Percentiles rank a stretch among this genome's conserved stretches.
Conservation (phyloP, 1,139 yeast species). For the Lodderomyces jiufengensis region DNA sequence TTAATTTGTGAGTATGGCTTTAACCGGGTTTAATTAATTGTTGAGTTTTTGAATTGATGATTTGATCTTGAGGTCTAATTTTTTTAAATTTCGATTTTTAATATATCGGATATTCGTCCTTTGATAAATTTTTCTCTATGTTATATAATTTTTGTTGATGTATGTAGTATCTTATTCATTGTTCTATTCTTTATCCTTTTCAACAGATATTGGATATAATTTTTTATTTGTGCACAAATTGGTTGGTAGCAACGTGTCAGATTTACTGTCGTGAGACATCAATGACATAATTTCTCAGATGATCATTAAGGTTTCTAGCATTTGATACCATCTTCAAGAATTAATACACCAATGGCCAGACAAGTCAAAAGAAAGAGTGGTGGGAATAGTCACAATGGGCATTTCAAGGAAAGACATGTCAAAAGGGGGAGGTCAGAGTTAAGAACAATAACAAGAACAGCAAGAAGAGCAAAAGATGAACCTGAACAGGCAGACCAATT, state of each 20-base stretch:
- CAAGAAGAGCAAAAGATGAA: constrained; percentile 28
- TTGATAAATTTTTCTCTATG: no score
- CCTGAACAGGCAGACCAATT: neutral
- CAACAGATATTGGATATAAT: neutral
- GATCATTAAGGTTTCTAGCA: no score
- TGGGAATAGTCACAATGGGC: neutral
- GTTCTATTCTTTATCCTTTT: neutral
- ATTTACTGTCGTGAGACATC: constrained; percentile 1
- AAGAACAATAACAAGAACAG: constrained; percentile 56
- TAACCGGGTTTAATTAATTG: neutral
- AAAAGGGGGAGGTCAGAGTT: constrained; percentile 59
- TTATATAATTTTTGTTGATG: neutral
- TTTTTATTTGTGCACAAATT: no score
- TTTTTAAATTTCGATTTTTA: no score
- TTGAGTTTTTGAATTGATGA: neutral
- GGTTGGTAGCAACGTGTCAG: no score
- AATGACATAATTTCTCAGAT: no score
- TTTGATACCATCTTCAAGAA: neutral
- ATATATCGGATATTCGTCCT: no score
- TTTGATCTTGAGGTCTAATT: neutral
- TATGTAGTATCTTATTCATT: neutral
- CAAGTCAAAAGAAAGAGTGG: constrained; percentile 11
- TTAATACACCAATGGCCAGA: constrained; percentile 9
- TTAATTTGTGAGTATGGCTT: neutral
- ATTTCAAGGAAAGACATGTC: constrained; percentile 4